Percentiles rank a stretch among this genome's conserved stretches.
Conservation (phyloP, 2,329 filamentous ascomycete genomes). For the Fusarium succisae region DNA sequence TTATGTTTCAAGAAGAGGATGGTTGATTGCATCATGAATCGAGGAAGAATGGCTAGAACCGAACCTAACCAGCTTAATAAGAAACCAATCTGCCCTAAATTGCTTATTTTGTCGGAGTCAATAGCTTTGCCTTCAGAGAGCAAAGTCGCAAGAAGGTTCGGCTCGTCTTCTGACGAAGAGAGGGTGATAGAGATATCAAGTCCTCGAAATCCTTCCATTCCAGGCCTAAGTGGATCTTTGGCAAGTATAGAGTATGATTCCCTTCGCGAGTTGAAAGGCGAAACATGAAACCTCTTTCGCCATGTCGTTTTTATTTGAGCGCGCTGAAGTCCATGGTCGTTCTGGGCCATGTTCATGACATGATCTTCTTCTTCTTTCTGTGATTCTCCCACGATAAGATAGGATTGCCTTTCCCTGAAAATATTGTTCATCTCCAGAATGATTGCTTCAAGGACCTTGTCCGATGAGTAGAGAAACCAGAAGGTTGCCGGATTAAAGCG, state of each 20-base stretch:
- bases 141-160: slow-evolving; percentile 70
- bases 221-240: slow-evolving; percentile 55
- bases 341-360: neutral
- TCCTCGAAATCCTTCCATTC: slow-evolving; percentile 49
- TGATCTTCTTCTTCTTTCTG: slow-evolving; percentile 34
- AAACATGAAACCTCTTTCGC: slow-evolving; percentile 80
- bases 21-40: slow-evolving; percentile 70
- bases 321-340: neutral
- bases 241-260: slow-evolving; percentile 63
- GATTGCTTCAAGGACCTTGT: slow-evolving; percentile 68
- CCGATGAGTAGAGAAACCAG: slow-evolving; percentile 76
- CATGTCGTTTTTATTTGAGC: slow-evolving; percentile 60
- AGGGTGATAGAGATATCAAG: slow-evolving; percentile 71
- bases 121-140: slow-evolving; percentile 61
- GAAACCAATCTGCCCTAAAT: slow-evolving; percentile 56
- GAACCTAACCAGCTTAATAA: slow-evolving; percentile 72
- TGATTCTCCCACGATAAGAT: slow-evolving; percentile 44
- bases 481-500: slow-evolving; percentile 81
- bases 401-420: slow-evolving; percentile 71
- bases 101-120: slow-evolving; percentile 59
- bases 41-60: slow-evolving; percentile 71
- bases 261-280: slow-evolving; percentile 74
- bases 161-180: slow-evolving; percentile 65
- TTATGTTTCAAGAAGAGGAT: slow-evolving; percentile 64
- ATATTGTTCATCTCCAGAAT: slow-evolving; percentile 81